Evolutionary conservation across 441 rosid species (phyloP).

Genomic region (Metrosideros polymorpha): DNA sequence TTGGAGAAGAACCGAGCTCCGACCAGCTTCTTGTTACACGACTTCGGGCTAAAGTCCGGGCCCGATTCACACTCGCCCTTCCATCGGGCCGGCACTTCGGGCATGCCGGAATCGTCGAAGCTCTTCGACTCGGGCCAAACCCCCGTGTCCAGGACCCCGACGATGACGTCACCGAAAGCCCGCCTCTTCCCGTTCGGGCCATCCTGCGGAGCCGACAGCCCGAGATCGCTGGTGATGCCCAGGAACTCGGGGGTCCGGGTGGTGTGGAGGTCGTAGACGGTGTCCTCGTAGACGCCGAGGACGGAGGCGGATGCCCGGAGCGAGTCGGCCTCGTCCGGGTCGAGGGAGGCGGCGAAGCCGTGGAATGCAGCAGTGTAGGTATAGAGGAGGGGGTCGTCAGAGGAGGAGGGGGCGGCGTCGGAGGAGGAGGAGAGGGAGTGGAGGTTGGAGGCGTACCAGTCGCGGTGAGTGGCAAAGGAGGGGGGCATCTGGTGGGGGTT

Average conservation of each 20-base stretch:
- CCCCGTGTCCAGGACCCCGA: conserved; percentile 89
- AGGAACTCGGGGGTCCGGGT: conserved; percentile 71
- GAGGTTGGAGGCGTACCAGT: conserved; percentile 64
- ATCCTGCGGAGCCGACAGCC: conserved; percentile 30
- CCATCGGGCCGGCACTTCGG: conserved; percentile 61
- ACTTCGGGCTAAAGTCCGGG: conserved; percentile 44
- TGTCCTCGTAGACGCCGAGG: conserved; percentile 62
- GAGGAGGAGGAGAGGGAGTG: conserved; percentile 15
- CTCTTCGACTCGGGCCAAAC: conserved; percentile 83
- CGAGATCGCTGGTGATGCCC: conserved; percentile 47
- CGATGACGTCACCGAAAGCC: conserved; percentile 32
- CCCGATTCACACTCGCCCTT: conserved; percentile 65
- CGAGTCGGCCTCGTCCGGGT: conserved; percentile 30
- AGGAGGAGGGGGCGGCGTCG: not conserved
- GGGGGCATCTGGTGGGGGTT: conserved; percentile 42
- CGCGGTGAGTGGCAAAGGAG: conserved; percentile 45
- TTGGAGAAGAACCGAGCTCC: conserved; percentile 77
- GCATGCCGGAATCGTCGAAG: conserved; percentile 53
- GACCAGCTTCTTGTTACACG: conserved; percentile 68
- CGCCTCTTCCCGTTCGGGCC: conserved; percentile 24
- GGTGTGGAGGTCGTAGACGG: conserved; percentile 63
- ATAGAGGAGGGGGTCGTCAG: conserved; percentile 39
- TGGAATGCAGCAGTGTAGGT: conserved; percentile 53
- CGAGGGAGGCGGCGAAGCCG: conserved; percentile 75
- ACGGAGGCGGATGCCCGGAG: conserved; percentile 44